A percentile compares a stretch with the other conserved stretches of the same genome.
phyloP scores from a whole-genome alignment of 495 filamentous ascomycete genomes.

The Penicillium cataractarum region DNA sequence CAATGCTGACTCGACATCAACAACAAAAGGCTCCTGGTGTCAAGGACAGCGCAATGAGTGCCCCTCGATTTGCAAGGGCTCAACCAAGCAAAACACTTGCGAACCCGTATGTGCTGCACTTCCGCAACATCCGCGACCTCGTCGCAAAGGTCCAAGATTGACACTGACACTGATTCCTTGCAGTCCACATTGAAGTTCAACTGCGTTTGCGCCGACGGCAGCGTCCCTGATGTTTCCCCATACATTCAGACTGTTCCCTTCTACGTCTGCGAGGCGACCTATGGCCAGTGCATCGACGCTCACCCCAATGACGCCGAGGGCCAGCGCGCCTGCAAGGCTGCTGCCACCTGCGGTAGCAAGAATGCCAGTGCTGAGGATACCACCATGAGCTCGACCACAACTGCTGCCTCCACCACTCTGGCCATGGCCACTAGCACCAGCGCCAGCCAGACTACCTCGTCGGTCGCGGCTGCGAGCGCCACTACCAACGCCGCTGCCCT shows the following conservation, averaged over 20 bases:
- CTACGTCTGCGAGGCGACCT: constrained; percentile 57
- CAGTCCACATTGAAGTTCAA: constrained; percentile 54
- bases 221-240: constrained; percentile 51
- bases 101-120: constrained; percentile 40
- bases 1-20: constrained; percentile 13
- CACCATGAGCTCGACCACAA: constrained; percentile 27
- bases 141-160: background rate
- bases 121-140: background rate
- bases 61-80: constrained; percentile 49
- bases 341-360: constrained; percentile 49
- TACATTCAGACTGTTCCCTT: constrained; percentile 61
- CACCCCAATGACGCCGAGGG: constrained; percentile 48
- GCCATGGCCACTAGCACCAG: constrained; percentile 33
- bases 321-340: constrained; percentile 48
- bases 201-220: constrained; percentile 59
- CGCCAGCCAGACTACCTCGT: constrained; percentile 30
- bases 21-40: constrained; percentile 47
- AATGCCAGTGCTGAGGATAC: constrained; percentile 43
- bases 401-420: constrained; percentile 29
- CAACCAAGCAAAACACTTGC: constrained; percentile 45
- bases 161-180: constrained; percentile 9
- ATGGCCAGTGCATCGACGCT: constrained; percentile 51
- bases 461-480: constrained; percentile 33
- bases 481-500: constrained; percentile 41
- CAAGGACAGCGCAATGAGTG: constrained; percentile 48